Evolutionary conservation across 805 yeast species (phyloP), one percentile per base, ranked within the genome.

Genomic region (Myxozyma sirexii): DNA sequence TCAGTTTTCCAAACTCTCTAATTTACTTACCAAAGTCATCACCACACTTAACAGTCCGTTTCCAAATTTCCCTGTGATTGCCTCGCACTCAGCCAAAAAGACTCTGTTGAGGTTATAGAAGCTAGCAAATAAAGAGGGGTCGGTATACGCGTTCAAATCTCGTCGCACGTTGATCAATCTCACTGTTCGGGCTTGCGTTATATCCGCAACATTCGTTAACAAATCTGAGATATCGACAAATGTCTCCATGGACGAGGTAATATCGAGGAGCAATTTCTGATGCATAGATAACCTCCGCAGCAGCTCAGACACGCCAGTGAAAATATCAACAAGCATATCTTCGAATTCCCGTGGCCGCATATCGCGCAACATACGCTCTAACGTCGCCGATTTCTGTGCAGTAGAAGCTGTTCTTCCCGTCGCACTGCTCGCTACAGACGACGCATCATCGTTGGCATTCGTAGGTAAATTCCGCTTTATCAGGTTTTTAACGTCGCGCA

Each of bases 51-150:
- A 83, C 29, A 93, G 75, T n/a, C 83, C 84, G 27, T 83, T 79
- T 13, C 80, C 72, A 6, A 82, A 79, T 57, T 80, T 83, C 0
- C 96, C 96, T 3, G 90, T 84, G 3, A 92, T 81, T 13, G 84
- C 78, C 72, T 94, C 98, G 71, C 96, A 89, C 69, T 90, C 96
- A 49, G 82, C 82, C 43, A 91, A 77, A 70, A 92, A 92, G 23
- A 86, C 77, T 0, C 86, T 82, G 57, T 85, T 83, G 13, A 88
- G 75, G 2, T 87, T 77, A 72, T 84, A 90, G 53, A 90, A 80
- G 59, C 84, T 76, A 48, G 89, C 69, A 74, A 91, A 92, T 64
- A 80, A 82, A n/a, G 80, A 80, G 7, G 83, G 76, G 2, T 86
- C 72, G 23, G 85, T 71, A 41, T 77, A 79, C 0, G 89, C 81